A percentile compares a stretch with the other conserved stretches of the same genome.
Conservation (phyloP, 176 grass and related monocot genomes). For the Oryza rufipogon region DNA sequence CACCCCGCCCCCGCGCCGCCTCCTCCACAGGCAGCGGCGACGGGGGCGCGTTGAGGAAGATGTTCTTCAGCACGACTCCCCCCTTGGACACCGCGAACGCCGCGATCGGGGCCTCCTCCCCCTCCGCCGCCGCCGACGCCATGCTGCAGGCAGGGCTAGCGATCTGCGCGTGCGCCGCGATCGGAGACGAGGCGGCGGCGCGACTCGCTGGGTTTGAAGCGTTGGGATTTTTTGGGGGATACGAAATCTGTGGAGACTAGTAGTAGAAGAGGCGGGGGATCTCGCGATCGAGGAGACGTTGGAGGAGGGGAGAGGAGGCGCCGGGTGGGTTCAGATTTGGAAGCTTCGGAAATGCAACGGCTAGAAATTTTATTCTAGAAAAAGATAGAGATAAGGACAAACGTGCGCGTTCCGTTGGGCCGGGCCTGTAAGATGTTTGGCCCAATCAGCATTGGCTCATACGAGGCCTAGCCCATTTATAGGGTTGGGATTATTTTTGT, state of each 20-base stretch:
- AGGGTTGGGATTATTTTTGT: too few species aligned
- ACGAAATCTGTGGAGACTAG: conserved; percentile 2
- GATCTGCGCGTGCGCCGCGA: neutral
- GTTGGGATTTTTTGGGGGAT: neutral
- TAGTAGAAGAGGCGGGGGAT: neutral
- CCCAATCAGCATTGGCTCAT: neutral
- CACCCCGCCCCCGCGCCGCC: neutral
- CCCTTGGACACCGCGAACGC: conserved; percentile 79
- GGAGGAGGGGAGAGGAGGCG: neutral
- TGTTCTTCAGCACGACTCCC: conserved; percentile 65
- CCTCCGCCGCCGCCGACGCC: conserved; percentile 13
- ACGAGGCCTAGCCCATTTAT: neutral
- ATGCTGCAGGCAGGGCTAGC: neutral
- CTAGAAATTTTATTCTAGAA: conserved; percentile 7
- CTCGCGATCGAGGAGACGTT: conserved; percentile 11
- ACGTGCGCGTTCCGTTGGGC: neutral
- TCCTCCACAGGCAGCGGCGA: neutral
- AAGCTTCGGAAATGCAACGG: conserved; percentile 19
- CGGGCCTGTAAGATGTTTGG: neutral
- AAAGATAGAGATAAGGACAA: neutral
- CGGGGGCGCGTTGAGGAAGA: conserved; percentile 73
- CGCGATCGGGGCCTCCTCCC: conserved; percentile 47
- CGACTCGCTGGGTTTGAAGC: neutral
- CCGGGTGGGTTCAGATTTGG: conserved; percentile 1
- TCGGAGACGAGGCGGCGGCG: neutral